Base-by-base conservation (phyloP, 345 rosid genomes). In the Camelina neglecta region DNA sequence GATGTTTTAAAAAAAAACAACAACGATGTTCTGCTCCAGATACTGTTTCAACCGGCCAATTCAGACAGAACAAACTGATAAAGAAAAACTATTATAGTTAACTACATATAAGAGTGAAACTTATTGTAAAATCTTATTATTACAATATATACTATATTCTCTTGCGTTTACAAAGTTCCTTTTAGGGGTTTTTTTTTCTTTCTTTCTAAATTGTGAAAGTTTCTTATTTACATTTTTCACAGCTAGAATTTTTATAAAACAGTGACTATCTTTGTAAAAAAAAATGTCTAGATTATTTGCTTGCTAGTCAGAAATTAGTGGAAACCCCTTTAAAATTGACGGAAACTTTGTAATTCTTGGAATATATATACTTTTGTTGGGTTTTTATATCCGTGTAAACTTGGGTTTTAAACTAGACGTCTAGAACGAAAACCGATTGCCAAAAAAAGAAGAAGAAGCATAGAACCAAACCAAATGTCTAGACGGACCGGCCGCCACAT, bases 401-500 rank as follows among this genome's bases (percentile, higher is more conserved):
- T 50, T 35, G 38, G 64, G 64, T 44, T 41, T 33, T 33, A 6
- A 31, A 24, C 26, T 24, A 24, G 26, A 24, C 1, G 26, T 24
- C 35, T 5, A 56, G 57, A 55, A 8, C 48, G 18, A 65, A 55
- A 29, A 29, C 31, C 31, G 31, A 4, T 3, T 4, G 5, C 31
- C 4, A 29, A 0, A 29, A 29, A 29, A 29, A 29, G 31, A 29
- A 29, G 4, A 29, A 26, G 4, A 4, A 29, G 31, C 31, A 4
- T 29, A 29, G 31, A 29, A 29, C 31, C 5, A 29, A 29, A 48
- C 72, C 64, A 72, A 16, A 50, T 72, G 53, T 38, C 53, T 0
- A 61, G 13, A 38, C 10, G 55, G 16, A 54, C 54, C 55, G n/a
- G 21, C 3, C 15, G 75, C 39, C 63, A 57, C 65, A 47, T 65